These are phyloP conservation scores for Volvox africanus DNA, from an alignment of 139 green algal species.

Conservation along the genomic window DNA sequence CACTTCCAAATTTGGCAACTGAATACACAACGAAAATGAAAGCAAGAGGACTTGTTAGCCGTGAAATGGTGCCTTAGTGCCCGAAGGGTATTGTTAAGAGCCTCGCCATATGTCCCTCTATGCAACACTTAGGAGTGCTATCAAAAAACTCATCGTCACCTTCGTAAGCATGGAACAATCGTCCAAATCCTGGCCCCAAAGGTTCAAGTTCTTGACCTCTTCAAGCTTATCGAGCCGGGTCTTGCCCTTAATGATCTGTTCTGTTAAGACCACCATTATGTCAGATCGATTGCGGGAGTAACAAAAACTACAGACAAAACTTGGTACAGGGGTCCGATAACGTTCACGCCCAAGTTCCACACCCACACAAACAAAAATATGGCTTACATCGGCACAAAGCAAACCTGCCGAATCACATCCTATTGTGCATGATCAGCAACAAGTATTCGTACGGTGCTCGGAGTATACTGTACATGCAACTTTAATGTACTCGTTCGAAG, in stretches of 20 bases:
- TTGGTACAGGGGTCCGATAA: too few species aligned
- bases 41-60: too few species aligned
- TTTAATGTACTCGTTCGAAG: too few species aligned
- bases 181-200: slow-evolving; percentile 62
- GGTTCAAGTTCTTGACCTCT: slow-evolving; percentile 65
- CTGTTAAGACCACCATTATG: slow-evolving; percentile 58
- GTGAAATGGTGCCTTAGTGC: not conserved
- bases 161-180: slow-evolving; percentile 30
- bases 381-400: too few species aligned
- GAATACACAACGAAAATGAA: not conserved
- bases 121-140: not conserved
- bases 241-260: slow-evolving; percentile 64
- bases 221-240: slow-evolving; percentile 63
- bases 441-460: too few species aligned
- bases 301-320: too few species aligned
- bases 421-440: too few species aligned
- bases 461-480: too few species aligned
- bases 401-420: too few species aligned
- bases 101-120: not conserved
- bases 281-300: too few species aligned
- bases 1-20: slow-evolving; percentile 70
- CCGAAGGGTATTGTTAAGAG: not conserved
- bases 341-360: too few species aligned
- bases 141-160: not conserved
- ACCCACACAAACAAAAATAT: too few species aligned